Evolutionary conservation across 2,329 filamentous ascomycete genomes (phyloP).

Genomic region (Fusarium guadeloupense): DNA sequence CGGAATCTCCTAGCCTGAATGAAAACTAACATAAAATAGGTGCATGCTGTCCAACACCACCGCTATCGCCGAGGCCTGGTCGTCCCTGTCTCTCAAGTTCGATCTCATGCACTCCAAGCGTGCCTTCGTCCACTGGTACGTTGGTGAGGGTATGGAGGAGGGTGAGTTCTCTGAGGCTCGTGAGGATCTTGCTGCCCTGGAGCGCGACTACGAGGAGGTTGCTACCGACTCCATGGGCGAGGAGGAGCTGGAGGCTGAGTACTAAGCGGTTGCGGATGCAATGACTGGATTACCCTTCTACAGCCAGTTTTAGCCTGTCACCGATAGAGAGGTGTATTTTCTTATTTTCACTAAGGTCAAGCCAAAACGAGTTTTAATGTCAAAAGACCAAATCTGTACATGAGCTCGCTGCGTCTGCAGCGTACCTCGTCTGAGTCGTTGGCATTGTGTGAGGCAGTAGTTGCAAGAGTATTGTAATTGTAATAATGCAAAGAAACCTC

Average conservation of each 20-base stretch:
- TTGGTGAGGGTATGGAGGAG: constrained; percentile 99
- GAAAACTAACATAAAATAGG: constrained; percentile 53
- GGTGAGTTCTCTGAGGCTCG: constrained; percentile 99
- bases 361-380: constrained; percentile 52
- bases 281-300: constrained; percentile 39
- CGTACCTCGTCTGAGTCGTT: too few species aligned
- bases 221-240: constrained; percentile 91
- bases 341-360: constrained; percentile 49
- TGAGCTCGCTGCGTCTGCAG: too few species aligned
- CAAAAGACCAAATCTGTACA: constrained; percentile 48
- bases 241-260: constrained; percentile 90
- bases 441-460: constrained; percentile 23
- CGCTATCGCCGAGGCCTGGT: constrained; percentile 98
- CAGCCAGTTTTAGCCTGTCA: constrained; percentile 43
- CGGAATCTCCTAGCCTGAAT: not conserved
- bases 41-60: constrained; percentile 99
- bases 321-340: constrained; percentile 51
- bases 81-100: constrained; percentile 95
- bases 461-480: constrained; percentile 33
- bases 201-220: constrained; percentile 99
- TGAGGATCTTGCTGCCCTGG: constrained; percentile 96
- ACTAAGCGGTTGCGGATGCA: constrained; percentile 64
- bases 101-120: constrained; percentile 99
- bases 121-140: constrained; percentile 99
- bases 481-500: constrained; percentile 31